phyloP scores from a whole-genome alignment of 164 flowering plant genomes.

The Sextonia rubra region DNA sequence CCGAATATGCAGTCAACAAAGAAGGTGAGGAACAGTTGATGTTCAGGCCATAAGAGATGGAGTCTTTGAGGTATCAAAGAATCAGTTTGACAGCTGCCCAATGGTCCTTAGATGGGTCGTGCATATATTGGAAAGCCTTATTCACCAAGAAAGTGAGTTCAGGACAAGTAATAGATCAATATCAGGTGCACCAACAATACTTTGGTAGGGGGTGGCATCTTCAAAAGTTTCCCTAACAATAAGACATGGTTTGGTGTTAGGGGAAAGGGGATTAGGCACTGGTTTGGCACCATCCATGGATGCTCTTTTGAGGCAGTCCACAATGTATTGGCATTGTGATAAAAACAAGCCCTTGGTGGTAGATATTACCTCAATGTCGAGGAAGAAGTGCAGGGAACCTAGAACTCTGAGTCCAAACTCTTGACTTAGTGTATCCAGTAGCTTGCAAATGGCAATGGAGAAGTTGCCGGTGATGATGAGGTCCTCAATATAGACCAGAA shows the following conservation, averaged over 20 bases:
- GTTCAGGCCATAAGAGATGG: background rate
- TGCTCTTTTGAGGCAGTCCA: background rate
- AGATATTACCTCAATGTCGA: background rate
- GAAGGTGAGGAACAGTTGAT: background rate
- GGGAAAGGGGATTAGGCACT: background rate
- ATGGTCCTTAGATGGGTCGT: background rate
- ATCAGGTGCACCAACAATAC: background rate
- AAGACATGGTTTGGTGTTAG: background rate
- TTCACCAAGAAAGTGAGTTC: background rate
- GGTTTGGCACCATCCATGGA: background rate
- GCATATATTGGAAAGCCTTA: background rate
- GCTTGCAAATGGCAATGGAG: background rate
- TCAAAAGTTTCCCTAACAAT: background rate
- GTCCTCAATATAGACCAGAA: too few species aligned
- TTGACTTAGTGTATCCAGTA: too few species aligned
- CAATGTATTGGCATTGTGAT: background rate
- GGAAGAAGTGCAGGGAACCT: background rate
- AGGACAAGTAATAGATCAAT: background rate
- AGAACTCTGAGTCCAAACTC: too few species aligned
- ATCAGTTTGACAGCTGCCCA: background rate
- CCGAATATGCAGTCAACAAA: too few species aligned
- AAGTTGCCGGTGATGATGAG: background rate
- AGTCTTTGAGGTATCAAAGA: background rate
- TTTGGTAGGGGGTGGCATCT: background rate
- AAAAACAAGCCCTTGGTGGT: background rate